Percentiles rank a stretch among this genome's conserved stretches.
phyloP scores from a whole-genome alignment of 2,329 filamentous ascomycete genomes.

The Alternaria incomplexa region DNA sequence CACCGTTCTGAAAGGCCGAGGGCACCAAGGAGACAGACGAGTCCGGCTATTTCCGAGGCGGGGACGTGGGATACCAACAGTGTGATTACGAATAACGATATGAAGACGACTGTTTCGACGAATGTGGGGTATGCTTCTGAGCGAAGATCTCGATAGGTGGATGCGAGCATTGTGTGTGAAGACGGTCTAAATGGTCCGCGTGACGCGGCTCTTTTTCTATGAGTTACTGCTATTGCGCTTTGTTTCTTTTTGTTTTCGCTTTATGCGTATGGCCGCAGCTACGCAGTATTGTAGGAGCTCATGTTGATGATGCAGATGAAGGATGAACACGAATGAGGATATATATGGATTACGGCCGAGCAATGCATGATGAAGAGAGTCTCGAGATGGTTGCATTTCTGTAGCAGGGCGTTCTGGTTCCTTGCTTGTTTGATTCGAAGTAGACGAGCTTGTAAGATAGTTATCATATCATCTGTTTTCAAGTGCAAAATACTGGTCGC shows the following conservation, averaged over 20 bases:
- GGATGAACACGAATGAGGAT: constrained; percentile 7
- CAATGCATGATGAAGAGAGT: background rate
- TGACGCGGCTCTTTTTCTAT: background rate
- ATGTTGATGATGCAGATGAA: constrained; percentile 7
- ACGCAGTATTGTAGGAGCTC: constrained; percentile 8
- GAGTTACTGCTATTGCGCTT: background rate
- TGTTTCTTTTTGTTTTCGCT: background rate
- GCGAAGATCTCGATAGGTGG: background rate
- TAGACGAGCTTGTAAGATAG: constrained; percentile 10
- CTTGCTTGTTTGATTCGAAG: background rate
- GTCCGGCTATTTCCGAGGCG: constrained; percentile 1
- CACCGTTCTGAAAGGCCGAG: constrained; percentile 2
- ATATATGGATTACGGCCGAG: constrained; percentile 5
- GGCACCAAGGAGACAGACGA: constrained; percentile 6
- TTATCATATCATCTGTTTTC: constrained; percentile 5
- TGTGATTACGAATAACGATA: constrained; percentile 12
- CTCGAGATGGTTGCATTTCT: constrained; percentile 1
- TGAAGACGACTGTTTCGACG: constrained; percentile 12
- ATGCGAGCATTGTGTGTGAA: constrained; percentile 1
- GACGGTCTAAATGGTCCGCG: background rate
- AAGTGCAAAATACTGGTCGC: background rate
- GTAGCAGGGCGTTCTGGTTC: constrained; percentile 7
- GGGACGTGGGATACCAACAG: constrained; percentile 15
- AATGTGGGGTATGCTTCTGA: constrained; percentile 6
- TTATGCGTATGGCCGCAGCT: background rate